Evolutionary conservation across 1,139 yeast genomes (phyloP), one percentile per base, ranked within the genome.

Genomic region (Debaryomyces robertsiae): DNA sequence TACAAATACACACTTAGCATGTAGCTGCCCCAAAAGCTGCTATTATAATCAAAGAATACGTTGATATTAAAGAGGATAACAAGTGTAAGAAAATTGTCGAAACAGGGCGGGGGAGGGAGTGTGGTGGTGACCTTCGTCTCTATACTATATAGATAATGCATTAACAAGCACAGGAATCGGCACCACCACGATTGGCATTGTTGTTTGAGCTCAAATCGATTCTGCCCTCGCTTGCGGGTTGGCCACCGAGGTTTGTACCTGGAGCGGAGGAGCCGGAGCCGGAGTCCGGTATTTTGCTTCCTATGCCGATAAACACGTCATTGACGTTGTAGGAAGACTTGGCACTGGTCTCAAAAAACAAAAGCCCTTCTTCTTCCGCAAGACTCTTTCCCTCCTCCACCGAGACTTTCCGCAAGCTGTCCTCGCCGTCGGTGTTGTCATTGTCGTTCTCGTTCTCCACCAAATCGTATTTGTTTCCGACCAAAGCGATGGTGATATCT

Each of bases 311-410:
- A 64, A 94, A 94, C 25, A 89, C 81, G 30, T 86, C 89, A 44
- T 79, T 79, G 30, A 94, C 90, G 49, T 88, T 86, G 54, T 79
- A 77, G 10, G 96, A 93, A 1, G 95, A 82, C 67, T 91, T 93
- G 6, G 99, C 99, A 60, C 96, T 86, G 1, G 95, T 94, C 63
- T 94, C 98, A 54, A 83, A 85, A 61, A 88, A 91, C 37, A 91
- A 62, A 39, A 94, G 73, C 1, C 85, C 85, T 47, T 89, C 85
- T 55, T 89, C 96, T 35, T 69, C 73, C 6, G 79, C 78, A 47
- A 91, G 73, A 44, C 77, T 78, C 63, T 84, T 75, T 31, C 96
- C 98, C 60, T 93, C 98, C 53, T 86, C 91, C 35, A 77, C 72
- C 22, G 90, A 82, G n/a, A 93, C 96, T 61, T 87, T 87, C 53